Evolutionary conservation across 306 rosid genomes (phyloP).

Genomic region (Mimosa pudica): DNA sequence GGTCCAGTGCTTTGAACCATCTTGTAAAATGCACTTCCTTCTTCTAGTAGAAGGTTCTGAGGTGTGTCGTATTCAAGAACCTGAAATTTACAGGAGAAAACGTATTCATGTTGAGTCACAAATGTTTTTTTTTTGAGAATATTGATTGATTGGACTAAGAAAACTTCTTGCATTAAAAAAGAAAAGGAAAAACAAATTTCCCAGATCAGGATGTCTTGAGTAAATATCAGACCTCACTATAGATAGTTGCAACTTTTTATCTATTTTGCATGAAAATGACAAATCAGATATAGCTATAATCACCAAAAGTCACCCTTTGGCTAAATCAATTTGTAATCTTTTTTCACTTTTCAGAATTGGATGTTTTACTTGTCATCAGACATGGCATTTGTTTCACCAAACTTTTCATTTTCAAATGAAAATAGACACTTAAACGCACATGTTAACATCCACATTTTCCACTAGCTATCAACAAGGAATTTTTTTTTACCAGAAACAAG

Average conservation of each 20-base stretch:
- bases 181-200: neutral
- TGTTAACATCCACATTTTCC: neutral
- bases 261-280: neutral
- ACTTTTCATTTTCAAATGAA: neutral
- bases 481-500: neutral
- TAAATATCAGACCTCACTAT: neutral
- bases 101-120: neutral
- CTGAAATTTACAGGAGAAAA: conserved; percentile 41
- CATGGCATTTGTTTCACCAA: neutral
- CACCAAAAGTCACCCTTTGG: neutral
- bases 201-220: neutral
- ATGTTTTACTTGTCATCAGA: neutral
- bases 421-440: neutral
- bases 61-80: conserved; percentile 72
- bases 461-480: neutral
- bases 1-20: conserved; percentile 89
- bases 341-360: neutral
- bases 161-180: neutral
- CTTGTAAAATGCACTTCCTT: conserved; percentile 68
- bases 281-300: neutral
- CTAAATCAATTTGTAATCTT: neutral
- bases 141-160: neutral
- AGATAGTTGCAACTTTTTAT: neutral
- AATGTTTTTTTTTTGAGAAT: neutral
- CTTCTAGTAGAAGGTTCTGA: conserved; percentile 53